Base-by-base conservation (phyloP, 352 stramenopile genomes). In the Aphanomyces euteiches region DNA sequence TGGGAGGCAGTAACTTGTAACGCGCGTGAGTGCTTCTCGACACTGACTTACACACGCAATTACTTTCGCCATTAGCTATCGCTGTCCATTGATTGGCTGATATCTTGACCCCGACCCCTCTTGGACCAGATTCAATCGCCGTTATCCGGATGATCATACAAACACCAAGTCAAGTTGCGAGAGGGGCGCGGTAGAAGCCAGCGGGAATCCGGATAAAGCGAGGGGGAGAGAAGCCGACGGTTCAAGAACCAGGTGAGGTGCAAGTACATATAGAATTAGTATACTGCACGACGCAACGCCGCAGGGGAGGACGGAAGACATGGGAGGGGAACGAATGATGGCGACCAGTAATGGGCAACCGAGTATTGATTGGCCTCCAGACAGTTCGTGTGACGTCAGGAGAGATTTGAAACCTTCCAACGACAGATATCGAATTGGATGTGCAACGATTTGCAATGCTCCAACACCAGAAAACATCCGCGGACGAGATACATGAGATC, bases 1-100 rank as follows among this genome's bases (percentile, higher is more conserved):
- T 67, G 59, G 54, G 54, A 66, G 38, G 59, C 41, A 67, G 59
- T 67, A 67, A 67, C 59, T n/a, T 36, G 59, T 67, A 67, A 67
- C 59, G 15, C n/a, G 39, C 41, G 59, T 67, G 59, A 41, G 59
- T 67, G 59, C 59, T 67, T 54, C 59, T 67, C 59, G 41, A 67
- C 59, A 67, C 59, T 67, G 59, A 67, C 43, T 67, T 67, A 67
- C 59, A 56, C 21, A 67, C 59, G 59, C 59, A 41, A 67, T 67
- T 53, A 54, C 59, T 13, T 50, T 39, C 19, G 21, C 59, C 39
- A 37, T 61, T 41, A 61, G 28, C 54, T 19, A 28, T 28, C 28
- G 28, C 28, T 28, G 28, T 28, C 28, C 28, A 28, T 28, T 67
- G 40, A 67, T 67, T 67, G 59, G 54, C 54, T 61, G 6, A 19